Percentiles rank a stretch among this genome's conserved stretches.
Evolutionary conservation across 2,329 filamentous ascomycete genomes (phyloP).

Genomic region (Epichloe sibirici): DNA sequence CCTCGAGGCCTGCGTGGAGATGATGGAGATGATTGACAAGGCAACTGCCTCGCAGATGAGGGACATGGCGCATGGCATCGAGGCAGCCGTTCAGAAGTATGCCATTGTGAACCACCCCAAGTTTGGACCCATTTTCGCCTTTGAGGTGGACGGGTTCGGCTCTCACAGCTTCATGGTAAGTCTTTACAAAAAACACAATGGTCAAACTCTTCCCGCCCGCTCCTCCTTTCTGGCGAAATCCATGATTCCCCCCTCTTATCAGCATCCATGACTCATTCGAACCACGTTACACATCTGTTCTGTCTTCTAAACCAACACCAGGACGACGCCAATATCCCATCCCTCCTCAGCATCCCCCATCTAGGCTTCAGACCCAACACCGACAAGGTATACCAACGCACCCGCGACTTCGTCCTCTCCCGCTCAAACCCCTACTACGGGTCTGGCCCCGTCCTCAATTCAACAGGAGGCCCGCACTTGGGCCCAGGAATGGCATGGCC

Average conservation of each 20-base stretch:
- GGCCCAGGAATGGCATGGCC: slow-evolving; percentile 69
- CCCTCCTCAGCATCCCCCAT: slow-evolving; percentile 48
- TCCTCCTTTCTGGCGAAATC: too few relatives aligned
- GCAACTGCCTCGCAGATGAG: slow-evolving; percentile 46
- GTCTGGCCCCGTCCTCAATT: slow-evolving; percentile 37
- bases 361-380: slow-evolving; percentile 46
- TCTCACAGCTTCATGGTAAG: slow-evolving; percentile 42
- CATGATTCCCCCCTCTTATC: too few relatives aligned
- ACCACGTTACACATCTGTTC: background rate
- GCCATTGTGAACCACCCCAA: slow-evolving; percentile 51
- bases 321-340: slow-evolving; percentile 53
- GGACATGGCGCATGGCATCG: slow-evolving; percentile 42
- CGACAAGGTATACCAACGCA: slow-evolving; percentile 56
- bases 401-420: slow-evolving; percentile 60
- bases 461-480: slow-evolving; percentile 39
- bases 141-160: slow-evolving; percentile 58
- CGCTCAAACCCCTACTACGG: slow-evolving; percentile 63
- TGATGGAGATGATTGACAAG: slow-evolving; percentile 34
- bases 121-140: slow-evolving; percentile 55
- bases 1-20: slow-evolving; percentile 35
- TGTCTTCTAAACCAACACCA: background rate
- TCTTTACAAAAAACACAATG: background rate
- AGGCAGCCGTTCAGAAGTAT: slow-evolving; percentile 54
- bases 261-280: too few relatives aligned
- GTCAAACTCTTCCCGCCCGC: too few relatives aligned